phyloP scores from a whole-genome alignment of 1,284 basidiomycete species.

The Leccinum fallax region DNA sequence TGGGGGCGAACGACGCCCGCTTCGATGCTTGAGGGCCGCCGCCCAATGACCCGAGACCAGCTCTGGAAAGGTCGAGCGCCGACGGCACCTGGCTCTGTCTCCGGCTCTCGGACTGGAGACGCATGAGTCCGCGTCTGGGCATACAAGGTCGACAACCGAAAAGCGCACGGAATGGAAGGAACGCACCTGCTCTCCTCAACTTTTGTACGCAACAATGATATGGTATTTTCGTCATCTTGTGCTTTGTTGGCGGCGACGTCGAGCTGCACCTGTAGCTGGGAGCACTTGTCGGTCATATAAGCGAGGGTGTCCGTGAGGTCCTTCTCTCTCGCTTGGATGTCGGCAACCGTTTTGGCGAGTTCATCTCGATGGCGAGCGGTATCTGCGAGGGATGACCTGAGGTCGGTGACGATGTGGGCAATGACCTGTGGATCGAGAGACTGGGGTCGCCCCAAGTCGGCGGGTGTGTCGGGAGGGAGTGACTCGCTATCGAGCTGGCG shows the following conservation, averaged over 20 bases:
- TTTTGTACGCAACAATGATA: constrained; percentile 77
- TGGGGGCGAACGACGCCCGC: constrained; percentile 69
- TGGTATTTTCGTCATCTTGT: constrained; percentile 80
- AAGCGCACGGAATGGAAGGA: neutral
- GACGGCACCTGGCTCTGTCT: constrained; percentile 58
- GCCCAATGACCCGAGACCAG: constrained; percentile 40
- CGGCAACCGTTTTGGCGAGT: constrained; percentile 51
- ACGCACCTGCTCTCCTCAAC: constrained; percentile 88
- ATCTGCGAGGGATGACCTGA: constrained; percentile 61
- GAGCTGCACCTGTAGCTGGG: constrained; percentile 62
- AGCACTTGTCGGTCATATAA: constrained; percentile 64
- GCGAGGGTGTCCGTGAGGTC: constrained; percentile 62
- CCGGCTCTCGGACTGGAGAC: constrained; percentile 83
- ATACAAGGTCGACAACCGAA: constrained; percentile 2
- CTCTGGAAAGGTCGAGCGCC: constrained; percentile 57
- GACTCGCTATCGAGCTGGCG: constrained; percentile 70
- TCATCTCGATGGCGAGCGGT: constrained; percentile 69
- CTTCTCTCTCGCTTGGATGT: constrained; percentile 55
- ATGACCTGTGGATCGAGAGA: constrained; percentile 74
- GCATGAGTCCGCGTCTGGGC: constrained; percentile 80
- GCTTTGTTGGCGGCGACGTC: constrained; percentile 59
- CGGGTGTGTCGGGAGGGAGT: constrained; percentile 46
- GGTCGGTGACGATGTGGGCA: constrained; percentile 69
- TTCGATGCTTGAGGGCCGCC: constrained; percentile 55
- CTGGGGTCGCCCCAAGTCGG: constrained; percentile 43